phyloP scores from a whole-genome alignment of 2,329 filamentous ascomycete genomes.

The Scytalidium lignicola region DNA sequence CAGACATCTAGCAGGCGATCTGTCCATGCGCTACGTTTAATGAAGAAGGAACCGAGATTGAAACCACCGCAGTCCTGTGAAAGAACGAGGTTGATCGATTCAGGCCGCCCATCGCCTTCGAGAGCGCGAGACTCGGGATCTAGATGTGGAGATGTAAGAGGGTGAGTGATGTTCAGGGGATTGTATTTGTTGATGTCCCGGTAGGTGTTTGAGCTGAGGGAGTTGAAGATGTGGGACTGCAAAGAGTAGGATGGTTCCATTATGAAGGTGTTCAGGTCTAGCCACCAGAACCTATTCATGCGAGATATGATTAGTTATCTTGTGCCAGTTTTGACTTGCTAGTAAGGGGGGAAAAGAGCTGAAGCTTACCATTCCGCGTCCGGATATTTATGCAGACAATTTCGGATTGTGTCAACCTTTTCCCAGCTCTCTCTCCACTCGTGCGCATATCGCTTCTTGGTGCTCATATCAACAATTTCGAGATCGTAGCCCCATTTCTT shows the following conservation, averaged over 20 bases:
- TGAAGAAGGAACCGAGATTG: slow-evolving; percentile 93
- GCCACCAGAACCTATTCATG: slow-evolving; percentile 89
- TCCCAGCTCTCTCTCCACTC: slow-evolving; percentile 99
- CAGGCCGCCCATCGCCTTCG: slow-evolving; percentile 68
- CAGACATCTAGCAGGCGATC: slow-evolving; percentile 90
- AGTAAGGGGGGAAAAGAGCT: not conserved
- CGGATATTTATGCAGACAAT: slow-evolving; percentile 87
- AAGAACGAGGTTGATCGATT: slow-evolving; percentile 82
- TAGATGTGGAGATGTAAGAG: slow-evolving; percentile 67
- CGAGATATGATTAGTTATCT: slow-evolving; percentile 23
- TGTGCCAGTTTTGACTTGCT: not conserved
- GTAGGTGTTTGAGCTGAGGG: slow-evolving; percentile 70
- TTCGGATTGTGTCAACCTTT: slow-evolving; percentile 90
- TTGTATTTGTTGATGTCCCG: slow-evolving; percentile 97
- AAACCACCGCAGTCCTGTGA: slow-evolving; percentile 95
- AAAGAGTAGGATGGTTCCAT: slow-evolving; percentile 94
- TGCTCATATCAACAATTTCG: slow-evolving; percentile 97
- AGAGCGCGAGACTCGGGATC: slow-evolving; percentile 68
- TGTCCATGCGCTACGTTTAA: slow-evolving; percentile 80
- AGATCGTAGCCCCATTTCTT: slow-evolving; percentile 89
- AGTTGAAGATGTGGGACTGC: slow-evolving; percentile 83
- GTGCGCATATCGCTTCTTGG: slow-evolving; percentile 96
- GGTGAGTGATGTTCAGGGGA: slow-evolving; percentile 88
- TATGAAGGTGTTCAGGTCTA: slow-evolving; percentile 94
- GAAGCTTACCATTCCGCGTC: slow-evolving; percentile 92